Conservation (phyloP, 148 eudicot species). For the Arctostaphylos glauca region DNA sequence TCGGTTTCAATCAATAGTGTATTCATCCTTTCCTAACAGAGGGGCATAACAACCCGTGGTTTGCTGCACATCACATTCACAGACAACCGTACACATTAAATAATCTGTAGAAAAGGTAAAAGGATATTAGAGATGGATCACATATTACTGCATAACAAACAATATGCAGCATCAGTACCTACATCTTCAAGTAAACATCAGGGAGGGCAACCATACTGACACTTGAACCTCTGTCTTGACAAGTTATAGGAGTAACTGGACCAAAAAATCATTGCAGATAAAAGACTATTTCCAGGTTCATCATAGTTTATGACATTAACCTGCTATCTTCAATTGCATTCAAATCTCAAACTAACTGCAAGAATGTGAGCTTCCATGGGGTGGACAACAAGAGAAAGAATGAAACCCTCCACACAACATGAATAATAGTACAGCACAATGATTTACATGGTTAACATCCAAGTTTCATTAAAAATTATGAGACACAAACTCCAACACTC, state of each 20-base stretch:
- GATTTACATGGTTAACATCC: neutral
- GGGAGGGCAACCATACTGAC: neutral
- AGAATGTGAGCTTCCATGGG: neutral
- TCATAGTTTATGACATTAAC: neutral
- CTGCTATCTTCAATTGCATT: neutral
- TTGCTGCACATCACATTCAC: slow-evolving; percentile 1
- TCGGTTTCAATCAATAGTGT: neutral
- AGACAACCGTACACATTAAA: neutral
- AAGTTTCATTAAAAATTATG: neutral
- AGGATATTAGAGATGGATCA: neutral
- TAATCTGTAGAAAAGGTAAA: neutral
- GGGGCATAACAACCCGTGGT: neutral
- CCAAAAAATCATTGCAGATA: neutral
- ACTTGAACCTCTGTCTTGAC: neutral
- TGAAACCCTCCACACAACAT: neutral
- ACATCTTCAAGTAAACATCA: neutral
- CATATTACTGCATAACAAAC: neutral
- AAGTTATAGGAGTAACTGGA: neutral
- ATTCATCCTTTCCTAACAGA: neutral
- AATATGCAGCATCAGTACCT: neutral
- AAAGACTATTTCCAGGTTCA: neutral
- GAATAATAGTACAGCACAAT: neutral
- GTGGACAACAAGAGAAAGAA: neutral
- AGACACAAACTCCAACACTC: neutral
- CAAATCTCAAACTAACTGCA: neutral